Conservation (phyloP, 306 rosid genomes). For the barrel medic (Medicago truncatula) region MtrunA17r5.0-ANR NC_053042.1:6327001-6327500, state of each 20-base stretch:
- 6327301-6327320: conserved; percentile 56
- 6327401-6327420: conserved; percentile 66
- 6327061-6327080: no score
- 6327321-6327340: conserved; percentile 44
- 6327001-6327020: no score
- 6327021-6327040: no score
- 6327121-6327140: not conserved
- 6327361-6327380: conserved; percentile 63
- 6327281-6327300: conserved; percentile 61
- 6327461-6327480: conserved; percentile 72
- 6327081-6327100: no score
- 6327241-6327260: not conserved
- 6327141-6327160: not conserved
- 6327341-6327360: conserved; percentile 59
- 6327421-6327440: conserved; percentile 82
- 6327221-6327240: not conserved
- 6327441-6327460: conserved; percentile 63
- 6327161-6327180: not conserved
- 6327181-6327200: not conserved
- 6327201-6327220: not conserved
- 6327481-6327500: conserved; percentile 62
- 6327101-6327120: no score
- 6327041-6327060: no score
- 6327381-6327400: conserved; percentile 41
- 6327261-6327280: conserved; percentile 41